Evolutionary conservation across 2,329 filamentous ascomycete species (phyloP).

Genomic region (Tolypocladium guangdongense): DNA sequence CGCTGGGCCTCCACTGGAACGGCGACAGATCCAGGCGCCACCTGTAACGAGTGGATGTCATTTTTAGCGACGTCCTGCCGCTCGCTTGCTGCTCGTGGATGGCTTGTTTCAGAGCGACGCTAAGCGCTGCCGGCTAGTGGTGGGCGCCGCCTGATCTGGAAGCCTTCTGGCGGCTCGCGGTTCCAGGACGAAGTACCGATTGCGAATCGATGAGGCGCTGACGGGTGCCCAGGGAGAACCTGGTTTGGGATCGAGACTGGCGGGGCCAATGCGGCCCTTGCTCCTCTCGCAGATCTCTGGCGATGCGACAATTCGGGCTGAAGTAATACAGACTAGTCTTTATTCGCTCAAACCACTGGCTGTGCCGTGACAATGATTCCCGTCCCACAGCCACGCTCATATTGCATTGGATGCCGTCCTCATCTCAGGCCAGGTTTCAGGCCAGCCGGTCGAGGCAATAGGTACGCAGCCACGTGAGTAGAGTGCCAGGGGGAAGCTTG

Average conservation of each 20-base stretch:
- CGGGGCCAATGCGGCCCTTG: background rate
- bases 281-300: background rate
- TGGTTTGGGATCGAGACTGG: background rate
- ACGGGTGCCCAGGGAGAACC: no score
- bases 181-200: no score
- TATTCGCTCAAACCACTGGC: no score
- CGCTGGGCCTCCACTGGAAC: background rate
- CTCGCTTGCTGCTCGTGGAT: no score
- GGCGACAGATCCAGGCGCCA: background rate
- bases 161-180: background rate
- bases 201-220: no score
- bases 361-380: background rate
- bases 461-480: background rate
- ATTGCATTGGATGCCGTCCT: background rate
- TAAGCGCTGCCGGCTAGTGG: background rate
- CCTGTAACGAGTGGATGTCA: background rate
- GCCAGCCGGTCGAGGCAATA: no score
- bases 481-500: no score
- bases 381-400: background rate
- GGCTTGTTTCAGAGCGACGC: background rate
- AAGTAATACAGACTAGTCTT: no score
- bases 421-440: background rate
- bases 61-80: conserved; percentile 6
- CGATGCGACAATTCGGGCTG: background rate
- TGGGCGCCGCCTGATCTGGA: background rate